Evolutionary conservation across 2,329 filamentous ascomycete genomes (phyloP).

Genomic region (Hypoxylon sp.): DNA sequence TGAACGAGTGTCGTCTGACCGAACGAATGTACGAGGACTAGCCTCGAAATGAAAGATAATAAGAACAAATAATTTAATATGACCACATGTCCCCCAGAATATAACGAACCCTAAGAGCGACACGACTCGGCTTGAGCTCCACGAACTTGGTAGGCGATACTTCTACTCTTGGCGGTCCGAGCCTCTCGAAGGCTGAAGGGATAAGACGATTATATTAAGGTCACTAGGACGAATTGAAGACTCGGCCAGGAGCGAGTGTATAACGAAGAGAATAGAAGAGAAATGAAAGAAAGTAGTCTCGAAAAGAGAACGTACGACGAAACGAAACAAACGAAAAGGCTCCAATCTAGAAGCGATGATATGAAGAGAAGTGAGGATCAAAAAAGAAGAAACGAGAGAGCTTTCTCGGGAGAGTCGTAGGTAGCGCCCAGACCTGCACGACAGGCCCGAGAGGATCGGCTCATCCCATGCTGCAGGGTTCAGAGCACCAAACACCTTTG

Average conservation of each 20-base stretch:
- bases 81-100: conserved; percentile 28
- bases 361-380: conserved; percentile 25
- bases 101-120: neutral
- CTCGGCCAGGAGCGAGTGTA: conserved; percentile 44
- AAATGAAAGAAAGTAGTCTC: conserved; percentile 27
- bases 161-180: conserved; percentile 2
- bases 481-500: conserved; percentile 3
- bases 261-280: conserved; percentile 30
- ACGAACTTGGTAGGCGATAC: conserved; percentile 1
- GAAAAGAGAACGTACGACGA: conserved; percentile 33
- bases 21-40: conserved; percentile 20
- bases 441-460: conserved; percentile 21
- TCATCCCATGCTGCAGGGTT: conserved; percentile 1
- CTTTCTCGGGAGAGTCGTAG: conserved; percentile 12
- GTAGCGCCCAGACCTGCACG: too few relatives aligned
- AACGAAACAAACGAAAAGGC: conserved; percentile 38
- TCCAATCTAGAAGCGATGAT: conserved; percentile 39
- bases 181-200: conserved; percentile 14
- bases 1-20: conserved; percentile 20
- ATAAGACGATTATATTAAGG: conserved; percentile 25
- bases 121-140: conserved; percentile 1
- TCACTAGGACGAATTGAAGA: conserved; percentile 37
- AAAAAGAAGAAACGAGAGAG: conserved; percentile 26
- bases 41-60: conserved; percentile 23
- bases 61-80: conserved; percentile 20